phyloP scores from a whole-genome alignment of 257 asterid genomes.

The Coffea canephora region DNA sequence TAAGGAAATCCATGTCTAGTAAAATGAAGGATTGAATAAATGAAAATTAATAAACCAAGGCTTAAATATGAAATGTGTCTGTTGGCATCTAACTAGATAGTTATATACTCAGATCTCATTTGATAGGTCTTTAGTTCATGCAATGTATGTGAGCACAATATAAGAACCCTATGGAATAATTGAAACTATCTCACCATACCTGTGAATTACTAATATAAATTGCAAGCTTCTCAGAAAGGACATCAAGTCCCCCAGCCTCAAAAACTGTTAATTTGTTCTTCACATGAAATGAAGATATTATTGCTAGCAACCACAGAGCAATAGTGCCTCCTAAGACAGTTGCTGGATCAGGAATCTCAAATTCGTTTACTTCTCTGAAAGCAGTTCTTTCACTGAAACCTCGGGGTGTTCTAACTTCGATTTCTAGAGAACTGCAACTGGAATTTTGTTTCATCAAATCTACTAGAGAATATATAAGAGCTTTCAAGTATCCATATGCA shows the following conservation, averaged over 20 bases:
- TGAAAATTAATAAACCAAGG: neutral
- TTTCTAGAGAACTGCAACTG: constrained; percentile 41
- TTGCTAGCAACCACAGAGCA: constrained; percentile 76
- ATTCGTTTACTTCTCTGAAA: constrained; percentile 51
- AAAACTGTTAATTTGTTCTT: constrained; percentile 52
- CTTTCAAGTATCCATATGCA: constrained; percentile 63
- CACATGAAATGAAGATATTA: constrained; percentile 53
- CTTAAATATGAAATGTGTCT: neutral
- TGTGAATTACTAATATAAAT: constrained; percentile 42
- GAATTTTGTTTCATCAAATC: constrained; percentile 69
- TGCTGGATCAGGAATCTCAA: constrained; percentile 67
- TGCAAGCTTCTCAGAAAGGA: constrained; percentile 57
- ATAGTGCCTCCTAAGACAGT: constrained; percentile 63
- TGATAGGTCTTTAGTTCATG: neutral
- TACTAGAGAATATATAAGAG: constrained; percentile 62
- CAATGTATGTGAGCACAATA: neutral
- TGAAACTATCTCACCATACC: constrained; percentile 38
- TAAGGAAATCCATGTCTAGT: neutral
- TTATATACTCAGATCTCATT: neutral
- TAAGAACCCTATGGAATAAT: constrained; percentile 1
- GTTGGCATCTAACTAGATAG: neutral
- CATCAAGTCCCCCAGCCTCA: constrained; percentile 84
- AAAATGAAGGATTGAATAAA: neutral
- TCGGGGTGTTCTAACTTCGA: constrained; percentile 49
- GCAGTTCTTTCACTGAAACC: constrained; percentile 47